phyloP scores from a whole-genome alignment of 2,329 filamentous ascomycete genomes.

The Exophiala sp. region DNA sequence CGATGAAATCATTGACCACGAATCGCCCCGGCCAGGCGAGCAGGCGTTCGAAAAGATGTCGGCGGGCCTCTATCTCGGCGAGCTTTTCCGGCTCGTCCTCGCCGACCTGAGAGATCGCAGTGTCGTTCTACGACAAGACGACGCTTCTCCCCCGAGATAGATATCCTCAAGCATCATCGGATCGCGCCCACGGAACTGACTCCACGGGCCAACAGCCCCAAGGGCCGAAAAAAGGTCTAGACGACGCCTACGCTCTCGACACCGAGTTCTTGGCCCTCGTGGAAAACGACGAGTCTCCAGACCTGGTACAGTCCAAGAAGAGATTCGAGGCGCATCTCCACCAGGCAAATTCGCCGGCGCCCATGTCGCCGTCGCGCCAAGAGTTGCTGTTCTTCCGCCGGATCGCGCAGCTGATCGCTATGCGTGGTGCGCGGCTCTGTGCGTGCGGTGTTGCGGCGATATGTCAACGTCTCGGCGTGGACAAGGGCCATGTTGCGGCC shows the following conservation, averaged over 20 bases:
- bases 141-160: too few relatives aligned
- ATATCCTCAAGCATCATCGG: too few relatives aligned
- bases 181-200: too few relatives aligned
- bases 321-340: background rate
- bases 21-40: slow-evolving; percentile 86
- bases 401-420: slow-evolving; percentile 88
- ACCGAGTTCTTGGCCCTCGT: slow-evolving; percentile 51
- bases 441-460: slow-evolving; percentile 94
- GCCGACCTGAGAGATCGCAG: slow-evolving; percentile 75
- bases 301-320: background rate
- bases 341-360: background rate
- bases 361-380: slow-evolving; percentile 1
- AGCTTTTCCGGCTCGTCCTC: slow-evolving; percentile 83
- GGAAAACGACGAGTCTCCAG: slow-evolving; percentile 16
- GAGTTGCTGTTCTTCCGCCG: slow-evolving; percentile 54
- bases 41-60: slow-evolving; percentile 98
- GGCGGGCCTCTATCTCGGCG: slow-evolving; percentile 84
- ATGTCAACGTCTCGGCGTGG: slow-evolving; percentile 87
- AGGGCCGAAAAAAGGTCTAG: slow-evolving; percentile 53
- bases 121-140: slow-evolving; percentile 72
- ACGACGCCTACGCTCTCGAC: slow-evolving; percentile 82
- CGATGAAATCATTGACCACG: slow-evolving; percentile 78
- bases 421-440: slow-evolving; percentile 83
- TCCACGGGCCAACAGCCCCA: too few relatives aligned
- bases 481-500: slow-evolving; percentile 85